Evolutionary conservation across 2,329 filamentous ascomycete species (phyloP).

Genomic region (Paradendryphiella salina): DNA sequence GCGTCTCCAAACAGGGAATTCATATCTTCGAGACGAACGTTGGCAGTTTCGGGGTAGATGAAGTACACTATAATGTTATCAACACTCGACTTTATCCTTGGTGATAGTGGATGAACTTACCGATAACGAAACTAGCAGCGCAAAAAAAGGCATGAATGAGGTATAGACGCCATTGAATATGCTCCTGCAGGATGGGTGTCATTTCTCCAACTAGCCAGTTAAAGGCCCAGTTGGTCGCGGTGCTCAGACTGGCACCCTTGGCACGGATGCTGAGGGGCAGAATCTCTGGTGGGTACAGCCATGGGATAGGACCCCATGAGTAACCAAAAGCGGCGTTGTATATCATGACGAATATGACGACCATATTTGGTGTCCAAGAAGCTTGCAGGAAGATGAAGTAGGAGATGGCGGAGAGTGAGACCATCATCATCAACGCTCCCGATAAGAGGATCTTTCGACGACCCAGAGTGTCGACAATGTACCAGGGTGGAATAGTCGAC

Average conservation of each 20-base stretch:
- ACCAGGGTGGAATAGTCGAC: conserved; percentile 95
- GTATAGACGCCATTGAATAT: conserved; percentile 92
- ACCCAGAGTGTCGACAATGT: conserved; percentile 90
- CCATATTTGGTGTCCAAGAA: conserved; percentile 73
- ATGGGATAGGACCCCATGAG: conserved; percentile 97
- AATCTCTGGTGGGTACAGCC: conserved; percentile 99
- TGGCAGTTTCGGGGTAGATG: conserved; percentile 94
- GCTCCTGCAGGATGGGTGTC: conserved; percentile 89
- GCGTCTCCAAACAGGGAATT: conserved; percentile 91
- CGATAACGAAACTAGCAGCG: conserved; percentile 90
- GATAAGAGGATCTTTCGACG: conserved; percentile 86
- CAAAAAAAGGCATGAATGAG: conserved; percentile 97
- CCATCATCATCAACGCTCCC: conserved; percentile 84
- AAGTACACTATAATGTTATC: conserved; percentile 74
- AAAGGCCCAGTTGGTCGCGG: conserved; percentile 96
- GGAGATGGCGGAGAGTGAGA: conserved; percentile 85
- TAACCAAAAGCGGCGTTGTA: conserved; percentile 98
- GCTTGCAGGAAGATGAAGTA: conserved; percentile 95
- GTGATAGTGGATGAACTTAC: conserved; percentile 60
- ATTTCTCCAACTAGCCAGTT: conserved; percentile 97
- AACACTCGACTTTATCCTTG: conserved; percentile 20
- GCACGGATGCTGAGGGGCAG: conserved; percentile 93
- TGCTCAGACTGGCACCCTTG: conserved; percentile 94
- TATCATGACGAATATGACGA: conserved; percentile 94
- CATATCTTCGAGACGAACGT: conserved; percentile 96